Conservation (phyloP, 495 filamentous ascomycete species). For the Penicillium paradoxum region DNA sequence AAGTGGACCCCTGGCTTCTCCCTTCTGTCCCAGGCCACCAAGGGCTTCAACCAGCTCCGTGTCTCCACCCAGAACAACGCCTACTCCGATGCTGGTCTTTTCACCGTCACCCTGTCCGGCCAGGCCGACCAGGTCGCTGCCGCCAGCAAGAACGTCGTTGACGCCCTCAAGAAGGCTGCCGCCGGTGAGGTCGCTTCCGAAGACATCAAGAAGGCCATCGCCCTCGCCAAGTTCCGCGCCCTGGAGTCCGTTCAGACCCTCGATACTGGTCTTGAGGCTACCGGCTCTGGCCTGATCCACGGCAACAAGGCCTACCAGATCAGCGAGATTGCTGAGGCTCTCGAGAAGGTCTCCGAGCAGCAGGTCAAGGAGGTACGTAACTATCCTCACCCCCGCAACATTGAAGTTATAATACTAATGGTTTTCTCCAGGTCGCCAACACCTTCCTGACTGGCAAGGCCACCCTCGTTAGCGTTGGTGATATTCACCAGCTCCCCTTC, state of each 20-base stretch:
- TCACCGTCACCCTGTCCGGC: conserved; percentile 75
- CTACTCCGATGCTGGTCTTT: conserved; percentile 92
- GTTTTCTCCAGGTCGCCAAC: conserved; percentile 65
- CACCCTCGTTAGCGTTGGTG: conserved; percentile 70
- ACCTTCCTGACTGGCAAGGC: conserved; percentile 82
- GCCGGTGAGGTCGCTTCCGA: conserved; percentile 72
- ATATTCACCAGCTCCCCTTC: conserved; percentile 82
- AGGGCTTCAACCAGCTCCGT: conserved; percentile 57
- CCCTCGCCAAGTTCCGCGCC: conserved; percentile 89
- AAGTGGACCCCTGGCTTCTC: conserved; percentile 96
- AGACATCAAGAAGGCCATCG: conserved; percentile 83
- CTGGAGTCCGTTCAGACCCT: conserved; percentile 77
- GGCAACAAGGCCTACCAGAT: conserved; percentile 82
- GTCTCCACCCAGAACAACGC: conserved; percentile 68
- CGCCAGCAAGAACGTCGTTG: conserved; percentile 59
- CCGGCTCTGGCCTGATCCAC: conserved; percentile 72
- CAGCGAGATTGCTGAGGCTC: conserved; percentile 69
- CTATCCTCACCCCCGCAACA: conserved; percentile 1
- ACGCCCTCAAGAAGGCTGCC: conserved; percentile 73
- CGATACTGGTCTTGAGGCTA: conserved; percentile 60
- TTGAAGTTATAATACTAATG: conserved; percentile 14
- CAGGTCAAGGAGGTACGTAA: conserved; percentile 79
- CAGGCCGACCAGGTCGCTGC: conserved; percentile 61
- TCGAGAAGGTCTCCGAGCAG: conserved; percentile 76
- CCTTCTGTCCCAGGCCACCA: conserved; percentile 71